Conservation (phyloP, 2,329 filamentous ascomycete genomes). For the Phyllosticta citrichinensis region DNA sequence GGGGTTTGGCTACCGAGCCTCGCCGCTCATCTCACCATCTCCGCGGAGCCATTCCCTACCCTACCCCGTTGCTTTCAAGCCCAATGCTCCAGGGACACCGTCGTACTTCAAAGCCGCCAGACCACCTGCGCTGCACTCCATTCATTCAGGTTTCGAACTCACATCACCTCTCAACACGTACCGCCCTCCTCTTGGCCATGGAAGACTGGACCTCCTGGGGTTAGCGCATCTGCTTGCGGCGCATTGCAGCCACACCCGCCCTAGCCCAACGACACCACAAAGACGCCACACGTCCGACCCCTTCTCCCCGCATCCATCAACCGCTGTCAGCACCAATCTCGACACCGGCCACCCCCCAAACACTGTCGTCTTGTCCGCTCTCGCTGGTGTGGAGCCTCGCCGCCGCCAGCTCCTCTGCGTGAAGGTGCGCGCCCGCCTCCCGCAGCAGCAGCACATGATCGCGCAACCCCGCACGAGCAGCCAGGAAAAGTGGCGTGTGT, state of each 20-base stretch:
- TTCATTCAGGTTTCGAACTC: neutral
- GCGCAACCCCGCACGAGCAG: slow-evolving; percentile 45
- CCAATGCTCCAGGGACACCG: neutral
- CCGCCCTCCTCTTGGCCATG: neutral
- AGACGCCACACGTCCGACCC: neutral
- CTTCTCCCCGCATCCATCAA: neutral
- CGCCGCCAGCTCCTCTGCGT: slow-evolving; percentile 45
- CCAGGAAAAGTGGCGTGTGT: slow-evolving; percentile 49
- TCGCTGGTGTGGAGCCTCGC: slow-evolving; percentile 35
- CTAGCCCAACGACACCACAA: neutral
- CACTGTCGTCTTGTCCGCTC: slow-evolving; percentile 17
- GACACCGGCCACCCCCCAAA: slow-evolving; percentile 20
- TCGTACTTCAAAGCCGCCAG: neutral
- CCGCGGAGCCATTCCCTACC: neutral
- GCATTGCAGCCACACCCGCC: neutral
- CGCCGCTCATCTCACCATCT: too few species aligned
- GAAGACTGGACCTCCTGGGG: neutral
- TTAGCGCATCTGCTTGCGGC: neutral
- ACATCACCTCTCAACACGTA: neutral
- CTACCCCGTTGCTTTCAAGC: neutral
- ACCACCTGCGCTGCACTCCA: neutral
- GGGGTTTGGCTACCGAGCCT: too few species aligned
- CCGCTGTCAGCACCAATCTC: slow-evolving; percentile 1
- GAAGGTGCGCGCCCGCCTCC: slow-evolving; percentile 49
- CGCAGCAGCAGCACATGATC: slow-evolving; percentile 46